These are phyloP conservation scores for Coemansia sp. DNA, from an alignment of 192 early-diverging fungal genomes.

Conservation along the genomic window DNA sequence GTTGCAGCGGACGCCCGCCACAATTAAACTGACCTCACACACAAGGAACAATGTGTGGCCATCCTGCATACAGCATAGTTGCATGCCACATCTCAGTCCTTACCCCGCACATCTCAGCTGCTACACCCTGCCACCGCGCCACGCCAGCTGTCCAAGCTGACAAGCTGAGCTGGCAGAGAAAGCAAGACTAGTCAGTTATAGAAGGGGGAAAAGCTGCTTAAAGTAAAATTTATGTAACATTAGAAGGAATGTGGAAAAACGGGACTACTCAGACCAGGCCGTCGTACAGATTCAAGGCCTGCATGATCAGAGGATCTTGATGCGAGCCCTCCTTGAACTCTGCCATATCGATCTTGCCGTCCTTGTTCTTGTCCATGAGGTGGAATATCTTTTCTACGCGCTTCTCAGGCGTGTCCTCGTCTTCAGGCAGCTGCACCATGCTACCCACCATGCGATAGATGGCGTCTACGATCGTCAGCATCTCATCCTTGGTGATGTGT, in stretches of 20 bases:
- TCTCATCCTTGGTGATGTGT: constrained; percentile 83
- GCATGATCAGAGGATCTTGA: constrained; percentile 84
- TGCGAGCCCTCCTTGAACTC: constrained; percentile 89
- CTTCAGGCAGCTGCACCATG: constrained; percentile 85
- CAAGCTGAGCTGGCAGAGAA: not conserved
- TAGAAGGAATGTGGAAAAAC: not conserved
- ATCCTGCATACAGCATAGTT: not conserved
- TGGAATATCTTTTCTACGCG: constrained; percentile 89
- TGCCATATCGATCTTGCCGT: constrained; percentile 77
- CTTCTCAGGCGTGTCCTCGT: constrained; percentile 91
- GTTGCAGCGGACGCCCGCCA: not conserved
- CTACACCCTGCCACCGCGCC: not conserved
- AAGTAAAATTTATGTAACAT: constrained; percentile 4
- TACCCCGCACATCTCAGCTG: not conserved
- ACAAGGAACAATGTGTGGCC: not conserved
- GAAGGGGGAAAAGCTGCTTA: too few relatives aligned
- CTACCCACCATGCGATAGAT: constrained; percentile 94
- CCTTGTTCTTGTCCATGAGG: constrained; percentile 88
- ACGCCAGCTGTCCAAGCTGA: not conserved
- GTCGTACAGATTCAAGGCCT: constrained; percentile 86
- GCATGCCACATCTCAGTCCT: not conserved
- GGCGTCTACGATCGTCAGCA: constrained; percentile 89
- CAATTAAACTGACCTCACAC: not conserved
- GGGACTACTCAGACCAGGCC: constrained; percentile 67
- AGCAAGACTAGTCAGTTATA: too few relatives aligned